Percentiles rank a stretch among this genome's conserved stretches.
These are phyloP conservation scores for Colletotrichum zoysiae DNA, from an alignment of 2,329 filamentous ascomycete genomes.

Conservation along the genomic window DNA sequence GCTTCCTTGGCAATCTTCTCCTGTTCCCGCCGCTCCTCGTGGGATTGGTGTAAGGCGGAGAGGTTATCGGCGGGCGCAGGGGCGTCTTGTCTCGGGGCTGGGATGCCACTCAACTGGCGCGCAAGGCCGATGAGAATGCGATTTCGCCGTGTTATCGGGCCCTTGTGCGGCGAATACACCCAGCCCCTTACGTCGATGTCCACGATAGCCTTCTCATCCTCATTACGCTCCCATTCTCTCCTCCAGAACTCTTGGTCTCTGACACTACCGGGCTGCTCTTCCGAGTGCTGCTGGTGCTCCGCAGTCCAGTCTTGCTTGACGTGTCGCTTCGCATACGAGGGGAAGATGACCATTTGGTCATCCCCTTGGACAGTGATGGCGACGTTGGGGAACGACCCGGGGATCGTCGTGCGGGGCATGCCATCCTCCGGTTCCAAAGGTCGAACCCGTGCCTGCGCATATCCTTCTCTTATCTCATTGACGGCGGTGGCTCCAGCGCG, in stretches of 20 bases:
- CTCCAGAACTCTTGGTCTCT: constrained; percentile 81
- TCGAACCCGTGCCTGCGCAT: constrained; percentile 64
- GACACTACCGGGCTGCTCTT: constrained; percentile 55
- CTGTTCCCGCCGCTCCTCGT: constrained; percentile 66
- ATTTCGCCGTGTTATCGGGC: constrained; percentile 88
- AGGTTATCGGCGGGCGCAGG: constrained; percentile 43
- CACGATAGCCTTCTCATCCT: constrained; percentile 87
- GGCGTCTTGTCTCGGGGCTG: constrained; percentile 67
- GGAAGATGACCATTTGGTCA: constrained; percentile 95
- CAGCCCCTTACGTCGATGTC: constrained; percentile 96
- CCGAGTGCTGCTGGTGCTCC: constrained; percentile 48
- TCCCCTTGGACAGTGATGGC: constrained; percentile 83
- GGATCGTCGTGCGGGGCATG: constrained; percentile 64
- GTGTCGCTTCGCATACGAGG: constrained; percentile 88
- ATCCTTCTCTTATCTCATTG: constrained; percentile 70
- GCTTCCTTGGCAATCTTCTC: constrained; percentile 81
- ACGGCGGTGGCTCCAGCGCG: constrained; percentile 68
- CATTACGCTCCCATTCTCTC: constrained; percentile 81
- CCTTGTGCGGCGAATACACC: constrained; percentile 89
- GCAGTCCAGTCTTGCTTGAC: constrained; percentile 61
- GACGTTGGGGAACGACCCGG: constrained; percentile 86
- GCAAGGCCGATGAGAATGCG: constrained; percentile 88
- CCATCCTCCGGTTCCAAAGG: constrained; percentile 51
- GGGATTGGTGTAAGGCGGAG: constrained; percentile 52
- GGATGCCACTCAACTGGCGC: constrained; percentile 87